Evolutionary conservation across 208 protist species (phyloP), one percentile per base, ranked within the genome.

Genomic region (Trypanosoma mega): DNA sequence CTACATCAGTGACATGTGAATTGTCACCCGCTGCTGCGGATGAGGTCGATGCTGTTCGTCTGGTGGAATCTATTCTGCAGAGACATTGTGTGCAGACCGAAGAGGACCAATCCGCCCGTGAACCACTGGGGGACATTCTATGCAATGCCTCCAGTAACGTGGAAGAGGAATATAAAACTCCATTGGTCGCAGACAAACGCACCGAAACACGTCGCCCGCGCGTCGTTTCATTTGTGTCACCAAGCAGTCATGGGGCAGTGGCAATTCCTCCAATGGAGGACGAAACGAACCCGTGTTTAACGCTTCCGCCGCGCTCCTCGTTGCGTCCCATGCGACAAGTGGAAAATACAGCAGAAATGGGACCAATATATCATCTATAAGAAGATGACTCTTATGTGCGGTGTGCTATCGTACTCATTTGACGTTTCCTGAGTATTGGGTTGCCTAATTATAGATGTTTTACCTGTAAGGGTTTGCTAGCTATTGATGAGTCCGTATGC

Each of bases 171-270:
- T 6, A 6, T 16, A 12, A 39, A 39, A 14, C n/a, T 29, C 55
- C 43, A 20, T 34, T 36, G 45, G 0, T 50, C 9, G 23, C 8
- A 24, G 14, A 23, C 24, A 37, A 20, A 27, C 8, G 1, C 26
- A 61, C 3, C n/a, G n/a, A n/a, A n/a, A 39, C 18, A 49, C 52
- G 51, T 12, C 29, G 60, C 0, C 37, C 45, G 11, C 48, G 49
- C 11, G 3, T 56, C 6, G 60, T 66, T 12, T 59, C 49, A 9
- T 66, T 66, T 66, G 60, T 66, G 0, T 56, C 48, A 1, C 60
- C 60, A 9, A 66, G 60, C 27, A 66, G 51, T 16, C 60, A 66
- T 12, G 60, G 60, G n/a, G 60, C 60, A 1, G 20, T 66, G 12
- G 36, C 51, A 29, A 37, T 66, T 2, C 26, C 45, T 3, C 31